A percentile compares a stretch with the other conserved stretches of the same genome.
phyloP scores from a whole-genome alignment of 2,329 filamentous ascomycete species.

The Clonostachys chloroleuca region DNA sequence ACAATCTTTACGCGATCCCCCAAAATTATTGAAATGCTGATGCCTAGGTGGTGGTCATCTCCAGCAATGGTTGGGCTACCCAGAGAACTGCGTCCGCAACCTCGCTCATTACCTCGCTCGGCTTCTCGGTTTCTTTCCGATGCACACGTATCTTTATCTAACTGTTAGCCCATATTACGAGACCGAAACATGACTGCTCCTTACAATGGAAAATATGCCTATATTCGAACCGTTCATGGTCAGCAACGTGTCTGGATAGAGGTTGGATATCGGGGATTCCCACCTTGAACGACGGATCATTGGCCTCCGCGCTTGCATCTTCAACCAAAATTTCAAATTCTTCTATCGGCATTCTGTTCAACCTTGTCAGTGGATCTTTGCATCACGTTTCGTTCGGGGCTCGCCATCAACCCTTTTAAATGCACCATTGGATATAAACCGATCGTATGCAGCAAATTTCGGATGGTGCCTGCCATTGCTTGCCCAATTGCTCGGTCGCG shows the following conservation, averaged over 20 bases:
- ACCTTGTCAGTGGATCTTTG: no score
- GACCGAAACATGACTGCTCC: slow-evolving; percentile 15
- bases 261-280: slow-evolving; percentile 7
- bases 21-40: no score
- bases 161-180: neutral
- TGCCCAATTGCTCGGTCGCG: slow-evolving; percentile 48
- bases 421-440: slow-evolving; percentile 53
- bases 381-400: no score
- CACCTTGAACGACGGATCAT: slow-evolving; percentile 52
- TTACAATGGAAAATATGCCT: slow-evolving; percentile 61
- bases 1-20: no score
- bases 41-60: no score
- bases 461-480: slow-evolving; percentile 50
- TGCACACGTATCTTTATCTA: slow-evolving; percentile 51
- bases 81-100: no score
- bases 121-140: slow-evolving; percentile 48
- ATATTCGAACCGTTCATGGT: neutral
- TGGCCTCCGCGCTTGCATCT: slow-evolving; percentile 49
- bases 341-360: slow-evolving; percentile 47
- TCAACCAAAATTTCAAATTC: slow-evolving; percentile 54
- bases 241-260: neutral
- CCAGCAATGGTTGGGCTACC: no score
- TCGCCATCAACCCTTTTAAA: slow-evolving; percentile 33
- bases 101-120: no score
- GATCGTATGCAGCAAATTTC: slow-evolving; percentile 47